Percentiles rank a stretch among this genome's conserved stretches.
phyloP scores from a whole-genome alignment of 768 basidiomycete genomes.

The Pleurotus salmoneostramineus region DNA sequence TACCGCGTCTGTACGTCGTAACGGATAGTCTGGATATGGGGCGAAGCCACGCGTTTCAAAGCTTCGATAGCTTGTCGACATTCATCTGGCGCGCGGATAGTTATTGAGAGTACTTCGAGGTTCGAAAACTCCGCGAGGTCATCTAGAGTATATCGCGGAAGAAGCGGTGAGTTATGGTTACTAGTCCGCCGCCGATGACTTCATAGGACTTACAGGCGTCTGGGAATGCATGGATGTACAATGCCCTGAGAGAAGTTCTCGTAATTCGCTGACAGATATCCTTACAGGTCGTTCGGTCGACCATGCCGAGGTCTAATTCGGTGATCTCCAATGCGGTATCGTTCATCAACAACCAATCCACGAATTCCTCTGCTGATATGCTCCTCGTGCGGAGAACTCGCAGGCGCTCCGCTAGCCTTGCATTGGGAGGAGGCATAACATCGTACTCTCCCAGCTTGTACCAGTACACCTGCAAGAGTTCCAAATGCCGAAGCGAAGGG shows the following conservation, averaged over 20 bases:
- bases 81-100: not conserved
- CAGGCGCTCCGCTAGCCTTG: not conserved
- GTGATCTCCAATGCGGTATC: not conserved
- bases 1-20: not conserved
- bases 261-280: not conserved
- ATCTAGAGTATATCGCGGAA: not conserved
- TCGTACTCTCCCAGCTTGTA: not conserved
- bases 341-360: conserved; percentile 1
- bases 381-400: not conserved
- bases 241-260: not conserved
- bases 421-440: not conserved
- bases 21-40: not conserved
- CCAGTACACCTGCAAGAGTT: not conserved
- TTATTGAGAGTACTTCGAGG: not conserved
- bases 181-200: too few species aligned
- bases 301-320: not conserved
- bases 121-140: not conserved
- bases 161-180: too few species aligned
- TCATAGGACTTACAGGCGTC: not conserved
- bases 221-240: not conserved
- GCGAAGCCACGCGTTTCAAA: not conserved
- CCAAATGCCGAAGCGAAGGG: not conserved
- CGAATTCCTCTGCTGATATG: not conserved
- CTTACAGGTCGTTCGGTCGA: not conserved
- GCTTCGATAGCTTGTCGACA: not conserved